Base-by-base conservation (phyloP, 1,284 basidiomycete genomes). In the Cryptococcus sp. region DNA sequence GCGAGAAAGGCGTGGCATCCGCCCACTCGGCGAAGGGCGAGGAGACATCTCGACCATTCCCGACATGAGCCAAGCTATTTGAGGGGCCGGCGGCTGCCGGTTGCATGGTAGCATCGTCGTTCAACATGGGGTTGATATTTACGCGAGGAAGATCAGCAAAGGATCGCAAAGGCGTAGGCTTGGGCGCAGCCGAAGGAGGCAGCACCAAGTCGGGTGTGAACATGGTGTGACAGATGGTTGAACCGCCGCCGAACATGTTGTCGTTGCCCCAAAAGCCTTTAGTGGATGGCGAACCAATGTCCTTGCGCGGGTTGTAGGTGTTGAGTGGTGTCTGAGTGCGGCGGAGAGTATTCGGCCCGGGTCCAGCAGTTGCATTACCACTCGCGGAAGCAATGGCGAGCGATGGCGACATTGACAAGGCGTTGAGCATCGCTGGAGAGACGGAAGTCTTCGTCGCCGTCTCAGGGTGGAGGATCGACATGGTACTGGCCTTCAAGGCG, bases 141-240 rank as follows among this genome's bases (percentile, higher is more conserved):
- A 85, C 76, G n/a, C 77, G 62, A 0, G 76, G 75, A 7, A 78
- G 58, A n/a, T 68, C 70, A 50, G 54, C 56, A 49, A 67, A 41
- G 1, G 59, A 61, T 8, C 55, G 54, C 17, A 75, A 63, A 0
- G 76, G 76, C 59, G 60, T 52, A 10, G 56, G 38, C 3, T 55
- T 78, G 47, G 76, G 75, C 49, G 79, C 65, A 63, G 57, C 62
- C 65, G 63, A 64, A 53, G 50, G 50, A 19, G 76, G 76, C 23
- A 80, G 69, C 43, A 71, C 70, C 50, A 81, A 77, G 66, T 83
- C 85, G 1, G 91, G 90, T 27, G 91, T 84, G 54, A 92, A 82
- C 0, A 90, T 86, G 2, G 90, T 86, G 73, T 95, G 92, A 2
- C 93, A 91, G 46, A 89, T 88, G 0, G 89, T 93, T 67, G 88